These are phyloP conservation scores for Chernovozyma aurita DNA, from an alignment of 1,139 yeast genomes.

Conservation along the genomic window DNA sequence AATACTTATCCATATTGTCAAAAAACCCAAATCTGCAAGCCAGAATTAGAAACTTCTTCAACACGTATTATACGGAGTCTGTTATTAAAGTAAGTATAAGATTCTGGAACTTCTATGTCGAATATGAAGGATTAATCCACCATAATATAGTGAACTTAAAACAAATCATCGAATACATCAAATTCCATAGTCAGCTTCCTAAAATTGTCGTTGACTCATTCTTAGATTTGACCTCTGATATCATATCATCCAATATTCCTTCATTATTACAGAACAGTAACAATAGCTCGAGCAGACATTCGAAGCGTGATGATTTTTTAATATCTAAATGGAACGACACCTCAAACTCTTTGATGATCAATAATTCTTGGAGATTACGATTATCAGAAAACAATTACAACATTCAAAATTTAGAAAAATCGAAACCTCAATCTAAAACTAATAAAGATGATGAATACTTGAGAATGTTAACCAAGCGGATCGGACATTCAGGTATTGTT, in stretches of 20 bases:
- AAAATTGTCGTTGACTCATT: conserved; percentile 40
- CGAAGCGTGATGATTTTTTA: background rate
- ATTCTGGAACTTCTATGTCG: conserved; percentile 57
- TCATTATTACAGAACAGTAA: conserved; percentile 8
- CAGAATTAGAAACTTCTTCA: conserved; percentile 34
- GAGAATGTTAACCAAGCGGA: conserved; percentile 37
- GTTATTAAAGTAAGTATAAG: conserved; percentile 34
- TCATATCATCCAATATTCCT: conserved; percentile 23
- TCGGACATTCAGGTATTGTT: conserved; percentile 58
- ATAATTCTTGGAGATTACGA: conserved; percentile 20
- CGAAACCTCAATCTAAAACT: conserved; percentile 6
- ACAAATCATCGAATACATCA: conserved; percentile 39
- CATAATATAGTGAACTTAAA: conserved; percentile 41
- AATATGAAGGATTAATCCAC: conserved; percentile 42
- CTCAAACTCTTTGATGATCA: conserved; percentile 26
- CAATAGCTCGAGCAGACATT: conserved; percentile 11
- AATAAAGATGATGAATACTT: conserved; percentile 24
- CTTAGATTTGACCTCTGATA: conserved; percentile 17
- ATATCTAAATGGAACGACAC: conserved; percentile 17
- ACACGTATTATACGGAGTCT: conserved; percentile 32
- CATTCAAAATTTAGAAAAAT: conserved; percentile 13
- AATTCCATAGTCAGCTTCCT: conserved; percentile 43
- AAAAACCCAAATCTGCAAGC: conserved; percentile 7
- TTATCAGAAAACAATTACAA: conserved; percentile 19
- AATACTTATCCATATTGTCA: conserved; percentile 15